These are phyloP conservation scores for Lantana camara DNA, from an alignment of 257 asterid genomes.

Conservation along the genomic window DNA sequence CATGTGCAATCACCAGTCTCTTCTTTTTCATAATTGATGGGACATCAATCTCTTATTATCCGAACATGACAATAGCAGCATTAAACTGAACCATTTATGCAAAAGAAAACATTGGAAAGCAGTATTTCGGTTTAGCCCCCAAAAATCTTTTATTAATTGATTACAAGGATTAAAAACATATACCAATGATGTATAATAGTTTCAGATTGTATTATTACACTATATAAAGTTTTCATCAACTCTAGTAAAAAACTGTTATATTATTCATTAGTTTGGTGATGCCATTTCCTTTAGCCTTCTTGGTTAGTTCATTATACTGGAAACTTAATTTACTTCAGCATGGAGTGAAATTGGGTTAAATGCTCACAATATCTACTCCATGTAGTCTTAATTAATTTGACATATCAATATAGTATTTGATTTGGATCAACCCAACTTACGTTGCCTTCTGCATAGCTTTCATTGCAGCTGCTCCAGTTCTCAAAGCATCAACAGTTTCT, in stretches of 20 bases:
- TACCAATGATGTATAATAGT: not conserved
- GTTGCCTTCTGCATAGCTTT: constrained; percentile 91
- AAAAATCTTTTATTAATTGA: not conserved
- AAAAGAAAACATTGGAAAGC: constrained; percentile 7
- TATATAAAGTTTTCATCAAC: not conserved
- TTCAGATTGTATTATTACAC: not conserved
- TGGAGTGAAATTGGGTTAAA: not conserved
- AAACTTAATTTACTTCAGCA: not conserved
- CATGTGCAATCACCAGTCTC: not conserved
- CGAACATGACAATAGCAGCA: not conserved
- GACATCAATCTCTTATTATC: not conserved
- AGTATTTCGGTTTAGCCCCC: constrained; percentile 16
- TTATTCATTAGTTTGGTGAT: not conserved
- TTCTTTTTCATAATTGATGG: not conserved
- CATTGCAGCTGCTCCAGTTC: constrained; percentile 91
- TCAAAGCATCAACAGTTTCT: constrained; percentile 87
- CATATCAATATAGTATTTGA: constrained; percentile 2
- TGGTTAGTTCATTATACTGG: not conserved
- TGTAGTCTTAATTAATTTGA: not conserved
- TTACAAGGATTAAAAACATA: not conserved
- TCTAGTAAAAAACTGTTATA: not conserved
- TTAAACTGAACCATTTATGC: no score
- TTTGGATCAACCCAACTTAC: constrained; percentile 43
- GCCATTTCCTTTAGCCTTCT: not conserved
- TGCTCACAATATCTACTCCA: constrained; percentile 2